Evolutionary conservation across 2,329 filamentous ascomycete genomes (phyloP), one percentile per base, ranked within the genome.

Genomic region (Colletotrichum sp.): DNA sequence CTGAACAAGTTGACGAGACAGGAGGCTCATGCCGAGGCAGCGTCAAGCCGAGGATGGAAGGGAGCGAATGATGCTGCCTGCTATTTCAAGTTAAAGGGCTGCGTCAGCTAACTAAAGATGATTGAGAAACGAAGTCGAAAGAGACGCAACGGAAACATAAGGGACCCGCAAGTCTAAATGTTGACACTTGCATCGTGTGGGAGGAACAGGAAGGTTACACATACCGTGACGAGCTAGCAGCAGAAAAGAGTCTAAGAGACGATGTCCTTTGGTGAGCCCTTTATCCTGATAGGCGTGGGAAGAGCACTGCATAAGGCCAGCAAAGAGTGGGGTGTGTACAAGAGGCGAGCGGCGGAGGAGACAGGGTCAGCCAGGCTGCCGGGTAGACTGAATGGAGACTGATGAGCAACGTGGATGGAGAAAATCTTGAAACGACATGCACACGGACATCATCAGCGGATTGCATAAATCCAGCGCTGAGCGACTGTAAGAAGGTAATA

Each of bases 271-370:
- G 43, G 66, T 26, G 18, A 59, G 70, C 38, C 16, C 69, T 69
- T 69, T 69, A 68, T 62, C 71, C 64, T 71, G 65, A 76, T 76
- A 66, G 65, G 71, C 66, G 65, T 76, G 74, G 71, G 71, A 74
- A 34, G 30, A 32, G 55, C 13, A 30, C 30, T 71, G 71, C 65
- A 66, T 67, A 34, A 71, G 65, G 66, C 59, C 71, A 69, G 64
- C 55, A 63, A 52, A 64, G 71, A 74, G 74, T 76, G 74, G 74
- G 74, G 65, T 75, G 62, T 52, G 73, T 67, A 63, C 62, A 21
- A 71, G 55, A 76, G 65, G 71, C 59, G 24, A 76, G 36, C 52
- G 58, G 28, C 21, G 26, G 36, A 73, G 43, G 34, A 52, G 34
- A 74, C 48, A 73, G 58, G 70, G 56, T 48, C 58, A 65, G 69